These are phyloP conservation scores for Sordariomycetes sp. DNA, from an alignment of 2,329 filamentous ascomycete species.

Conservation along the genomic window DNA sequence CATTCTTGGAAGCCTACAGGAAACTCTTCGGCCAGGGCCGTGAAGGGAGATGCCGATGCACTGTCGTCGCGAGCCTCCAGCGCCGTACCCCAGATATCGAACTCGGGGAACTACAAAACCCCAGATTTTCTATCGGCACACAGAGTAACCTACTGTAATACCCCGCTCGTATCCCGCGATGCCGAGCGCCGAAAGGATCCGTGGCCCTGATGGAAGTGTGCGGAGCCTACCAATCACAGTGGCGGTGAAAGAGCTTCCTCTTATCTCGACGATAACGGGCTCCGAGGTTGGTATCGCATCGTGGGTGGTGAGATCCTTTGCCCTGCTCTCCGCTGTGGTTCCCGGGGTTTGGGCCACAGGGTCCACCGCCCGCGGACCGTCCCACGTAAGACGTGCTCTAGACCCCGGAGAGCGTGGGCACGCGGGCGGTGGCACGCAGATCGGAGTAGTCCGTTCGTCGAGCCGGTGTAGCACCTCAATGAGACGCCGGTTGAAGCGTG, in stretches of 20 bases:
- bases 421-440: background rate
- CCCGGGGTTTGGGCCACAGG: too few relatives aligned
- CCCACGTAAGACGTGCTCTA: too few relatives aligned
- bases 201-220: background rate
- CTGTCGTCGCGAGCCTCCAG: background rate
- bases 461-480: constrained; percentile 1
- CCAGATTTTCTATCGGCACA: background rate
- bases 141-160: background rate
- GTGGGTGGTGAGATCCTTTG: too few relatives aligned
- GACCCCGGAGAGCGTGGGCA: background rate
- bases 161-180: background rate
- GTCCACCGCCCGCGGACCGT: too few relatives aligned
- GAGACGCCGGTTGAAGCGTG: background rate
- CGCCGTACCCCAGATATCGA: background rate
- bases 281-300: background rate
- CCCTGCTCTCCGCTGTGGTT: too few relatives aligned
- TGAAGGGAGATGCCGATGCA: background rate
- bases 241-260: background rate
- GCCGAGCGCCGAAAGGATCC: background rate
- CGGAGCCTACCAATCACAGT: background rate
- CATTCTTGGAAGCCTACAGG: too few relatives aligned
- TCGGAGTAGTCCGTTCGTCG: background rate
- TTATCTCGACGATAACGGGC: background rate
- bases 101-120: background rate
- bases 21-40: too few relatives aligned